Evolutionary conservation across 1,284 basidiomycete species (phyloP).

Genomic region (Puccinia horiana): DNA sequence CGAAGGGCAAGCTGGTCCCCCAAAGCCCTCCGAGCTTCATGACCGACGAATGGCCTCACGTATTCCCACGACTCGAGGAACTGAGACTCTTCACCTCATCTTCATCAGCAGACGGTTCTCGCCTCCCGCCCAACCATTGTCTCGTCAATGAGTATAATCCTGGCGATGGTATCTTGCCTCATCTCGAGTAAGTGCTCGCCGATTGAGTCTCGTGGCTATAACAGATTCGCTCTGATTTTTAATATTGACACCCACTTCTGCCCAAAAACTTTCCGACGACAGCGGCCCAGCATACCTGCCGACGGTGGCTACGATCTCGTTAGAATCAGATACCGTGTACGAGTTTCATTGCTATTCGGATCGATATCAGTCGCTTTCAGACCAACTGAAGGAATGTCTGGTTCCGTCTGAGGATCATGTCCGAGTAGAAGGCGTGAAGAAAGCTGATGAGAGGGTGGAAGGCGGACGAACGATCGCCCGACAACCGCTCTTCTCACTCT

Average conservation of each 20-base stretch:
- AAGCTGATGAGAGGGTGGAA: constrained; percentile 18
- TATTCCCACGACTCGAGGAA: constrained; percentile 68
- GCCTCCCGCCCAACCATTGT: constrained; percentile 72
- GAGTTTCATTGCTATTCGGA: constrained; percentile 75
- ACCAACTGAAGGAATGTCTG: not conserved
- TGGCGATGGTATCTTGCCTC: constrained; percentile 75
- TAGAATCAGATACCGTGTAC: constrained; percentile 79
- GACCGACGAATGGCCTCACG: constrained; percentile 65
- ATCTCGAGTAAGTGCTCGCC: constrained; percentile 65
- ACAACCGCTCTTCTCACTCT: constrained; percentile 69
- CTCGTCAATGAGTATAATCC: constrained; percentile 83
- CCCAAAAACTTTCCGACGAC: too few relatives aligned
- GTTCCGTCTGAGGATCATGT: not conserved
- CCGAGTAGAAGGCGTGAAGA: not conserved
- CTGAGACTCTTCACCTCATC: constrained; percentile 66
- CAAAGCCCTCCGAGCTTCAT: constrained; percentile 70
- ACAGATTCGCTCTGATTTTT: too few relatives aligned
- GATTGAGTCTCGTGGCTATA: not conserved
- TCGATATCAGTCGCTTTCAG: constrained; percentile 47
- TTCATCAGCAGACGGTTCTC: not conserved
- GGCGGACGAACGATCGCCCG: constrained; percentile 67
- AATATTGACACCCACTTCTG: too few relatives aligned
- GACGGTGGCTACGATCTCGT: constrained; percentile 82
- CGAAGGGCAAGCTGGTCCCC: constrained; percentile 66
- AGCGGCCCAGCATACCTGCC: constrained; percentile 87